Base-by-base conservation (phyloP, 192 early-diverging fungal species). In the Thoreauomyces humboldtii region DNA sequence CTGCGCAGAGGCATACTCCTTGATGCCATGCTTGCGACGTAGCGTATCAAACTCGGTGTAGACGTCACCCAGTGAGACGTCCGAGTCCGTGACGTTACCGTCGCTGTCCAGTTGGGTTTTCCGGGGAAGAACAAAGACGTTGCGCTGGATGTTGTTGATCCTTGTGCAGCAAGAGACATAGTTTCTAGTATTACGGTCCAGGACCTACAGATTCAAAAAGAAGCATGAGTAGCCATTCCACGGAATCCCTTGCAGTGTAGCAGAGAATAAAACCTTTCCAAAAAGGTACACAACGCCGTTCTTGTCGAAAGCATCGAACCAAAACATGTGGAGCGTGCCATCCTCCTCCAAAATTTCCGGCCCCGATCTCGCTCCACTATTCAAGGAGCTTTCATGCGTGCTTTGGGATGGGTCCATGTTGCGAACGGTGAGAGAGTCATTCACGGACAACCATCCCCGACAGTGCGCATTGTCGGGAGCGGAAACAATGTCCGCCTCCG, bases 71-170 rank as follows among this genome's bases (percentile, higher is more conserved):
- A 93, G 83, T 2, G 43, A 70, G 7, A 90, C 88, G 17, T 74
- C 70, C 31, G 66, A 54, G 46, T 89, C 81, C 11, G 87, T 87
- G 19, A 65, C 62, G 19, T 80, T 76, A 24, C 78, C 81, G 7
- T 79, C 51, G 7, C 61, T 83, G 71, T 88, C 86, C 34, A 89
- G 38, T 37, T 75, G 50, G 14, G 58, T 42, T 15, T 56, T 5
- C 22, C 95, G 81, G 31, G 95, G 95, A n/a, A 99, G 82, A n/a
- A 99, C 65, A 72, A 88, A 96, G 21, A 99, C 37, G 61, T 93
- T 97, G 65, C 95, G 86, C 57, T 87, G 76, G 35, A 98, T 79
- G 47, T 87, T 85, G 4, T 90, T 70, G 4, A 98, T 90, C 1
- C 74, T 76, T 1, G 93, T 71, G 69, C 91, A 93, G 65, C 94